Conservation (phyloP, 768 basidiomycete species). For the Solioccasus polychromus region DNA sequence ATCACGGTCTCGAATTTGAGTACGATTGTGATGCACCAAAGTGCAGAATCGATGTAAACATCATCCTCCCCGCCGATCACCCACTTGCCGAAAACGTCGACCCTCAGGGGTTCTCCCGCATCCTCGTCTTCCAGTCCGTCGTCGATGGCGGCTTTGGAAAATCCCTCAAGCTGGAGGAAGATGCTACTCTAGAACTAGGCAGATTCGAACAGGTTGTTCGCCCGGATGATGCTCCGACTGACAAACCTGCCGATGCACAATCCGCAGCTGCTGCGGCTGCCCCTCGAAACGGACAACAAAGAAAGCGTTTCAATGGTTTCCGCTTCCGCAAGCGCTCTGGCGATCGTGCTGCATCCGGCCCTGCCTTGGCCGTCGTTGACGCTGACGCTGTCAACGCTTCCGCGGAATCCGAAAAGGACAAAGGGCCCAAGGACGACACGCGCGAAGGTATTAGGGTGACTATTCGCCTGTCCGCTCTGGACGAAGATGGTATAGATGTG, state of each 20-base stretch:
- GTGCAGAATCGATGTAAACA: conserved; percentile 76
- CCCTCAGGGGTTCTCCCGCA: conserved; percentile 25
- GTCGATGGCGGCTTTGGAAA: conserved; percentile 84
- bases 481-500: conserved; percentile 68
- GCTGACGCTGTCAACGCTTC: conserved; percentile 44
- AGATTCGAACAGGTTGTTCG: conserved; percentile 51
- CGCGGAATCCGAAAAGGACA: conserved; percentile 38
- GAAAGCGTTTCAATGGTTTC: conserved; percentile 65
- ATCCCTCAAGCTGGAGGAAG: conserved; percentile 69
- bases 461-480: conserved; percentile 80
- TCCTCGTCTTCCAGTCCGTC: conserved; percentile 43
- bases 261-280: conserved; percentile 14
- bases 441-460: conserved; percentile 70
- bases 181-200: conserved; percentile 76
- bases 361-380: conserved; percentile 77
- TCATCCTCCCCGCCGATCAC: conserved; percentile 65
- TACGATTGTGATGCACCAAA: conserved; percentile 90
- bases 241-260: conserved; percentile 10
- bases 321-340: conserved; percentile 59
- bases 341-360: conserved; percentile 60
- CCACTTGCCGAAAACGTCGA: conserved; percentile 47
- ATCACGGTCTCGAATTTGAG: conserved; percentile 84
- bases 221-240: conserved; percentile 4
- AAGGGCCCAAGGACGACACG: conserved; percentile 45
- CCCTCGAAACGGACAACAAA: conserved; percentile 23